Percentiles rank a stretch among this genome's conserved stretches.
Evolutionary conservation across 2,329 filamentous ascomycete species (phyloP).

Genomic region (Penicillium sp.): DNA sequence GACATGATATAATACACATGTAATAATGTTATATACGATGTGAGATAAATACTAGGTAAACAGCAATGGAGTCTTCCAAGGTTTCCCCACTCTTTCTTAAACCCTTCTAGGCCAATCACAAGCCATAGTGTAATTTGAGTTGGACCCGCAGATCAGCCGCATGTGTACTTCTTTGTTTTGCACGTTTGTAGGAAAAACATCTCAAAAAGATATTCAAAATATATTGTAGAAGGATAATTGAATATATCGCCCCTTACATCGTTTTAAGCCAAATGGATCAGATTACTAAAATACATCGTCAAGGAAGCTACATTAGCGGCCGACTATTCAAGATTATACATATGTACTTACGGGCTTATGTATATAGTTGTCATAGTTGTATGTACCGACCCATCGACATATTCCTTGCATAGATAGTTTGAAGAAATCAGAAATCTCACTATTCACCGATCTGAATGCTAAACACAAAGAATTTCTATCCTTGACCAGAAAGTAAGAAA

Average conservation of each 20-base stretch:
- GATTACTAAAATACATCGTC: background rate
- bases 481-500: background rate
- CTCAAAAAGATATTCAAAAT: background rate
- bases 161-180: background rate
- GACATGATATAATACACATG: background rate
- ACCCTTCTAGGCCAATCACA: constrained; percentile 15
- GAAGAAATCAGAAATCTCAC: constrained; percentile 1
- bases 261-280: background rate
- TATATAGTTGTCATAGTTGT: background rate
- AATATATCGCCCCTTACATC: background rate
- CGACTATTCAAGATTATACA: background rate
- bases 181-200: no score
- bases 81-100: constrained; percentile 14
- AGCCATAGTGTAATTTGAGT: background rate
- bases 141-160: background rate
- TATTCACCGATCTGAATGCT: background rate
- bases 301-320: background rate
- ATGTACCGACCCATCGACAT: background rate
- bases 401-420: background rate
- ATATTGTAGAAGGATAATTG: background rate
- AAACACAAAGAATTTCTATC: constrained; percentile 3
- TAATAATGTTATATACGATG: background rate
- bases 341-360: background rate
- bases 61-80: background rate
- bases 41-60: background rate